These are phyloP conservation scores for Usnea hakonensis DNA, from an alignment of 495 filamentous ascomycete genomes.

Conservation along the genomic window DNA sequence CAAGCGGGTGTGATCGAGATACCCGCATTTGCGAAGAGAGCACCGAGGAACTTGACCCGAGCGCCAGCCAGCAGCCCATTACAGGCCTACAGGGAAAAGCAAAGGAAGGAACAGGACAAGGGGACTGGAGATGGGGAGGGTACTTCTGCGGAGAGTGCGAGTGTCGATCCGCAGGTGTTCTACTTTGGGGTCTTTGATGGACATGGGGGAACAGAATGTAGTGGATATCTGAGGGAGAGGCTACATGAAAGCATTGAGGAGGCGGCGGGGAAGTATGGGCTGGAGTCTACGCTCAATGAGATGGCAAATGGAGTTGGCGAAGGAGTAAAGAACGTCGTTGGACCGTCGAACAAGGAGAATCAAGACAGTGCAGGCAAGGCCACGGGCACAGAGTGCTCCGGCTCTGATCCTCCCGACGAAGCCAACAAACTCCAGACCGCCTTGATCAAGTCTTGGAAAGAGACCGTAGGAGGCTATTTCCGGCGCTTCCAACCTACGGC, in stretches of 20 bases:
- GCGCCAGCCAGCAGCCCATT: constrained; percentile 36
- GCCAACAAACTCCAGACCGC: constrained; percentile 54
- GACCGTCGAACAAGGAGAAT: background rate
- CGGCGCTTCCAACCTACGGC: constrained; percentile 71
- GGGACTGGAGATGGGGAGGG: constrained; percentile 36
- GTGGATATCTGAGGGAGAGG: constrained; percentile 71
- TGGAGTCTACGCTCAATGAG: constrained; percentile 58
- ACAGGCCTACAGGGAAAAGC: constrained; percentile 24
- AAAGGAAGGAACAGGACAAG: constrained; percentile 20
- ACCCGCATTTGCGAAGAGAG: constrained; percentile 81
- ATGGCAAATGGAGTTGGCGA: constrained; percentile 17
- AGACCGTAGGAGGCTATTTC: constrained; percentile 88
- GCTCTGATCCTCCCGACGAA: background rate
- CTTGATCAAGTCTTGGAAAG: constrained; percentile 71
- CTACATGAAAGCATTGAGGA: constrained; percentile 87
- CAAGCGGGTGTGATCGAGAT: constrained; percentile 91
- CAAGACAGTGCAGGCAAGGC: background rate
- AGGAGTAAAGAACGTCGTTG: background rate
- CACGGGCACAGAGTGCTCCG: background rate
- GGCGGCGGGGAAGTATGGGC: constrained; percentile 60
- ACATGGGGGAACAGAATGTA: constrained; percentile 87
- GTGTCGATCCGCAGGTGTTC: constrained; percentile 89
- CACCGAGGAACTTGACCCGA: constrained; percentile 59
- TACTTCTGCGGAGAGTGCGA: constrained; percentile 61
- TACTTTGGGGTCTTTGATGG: constrained; percentile 97